A percentile compares a stretch with the other conserved stretches of the same genome.
Evolutionary conservation across 257 asterid species (phyloP).

Genomic region (Apocynum venetum): DNA sequence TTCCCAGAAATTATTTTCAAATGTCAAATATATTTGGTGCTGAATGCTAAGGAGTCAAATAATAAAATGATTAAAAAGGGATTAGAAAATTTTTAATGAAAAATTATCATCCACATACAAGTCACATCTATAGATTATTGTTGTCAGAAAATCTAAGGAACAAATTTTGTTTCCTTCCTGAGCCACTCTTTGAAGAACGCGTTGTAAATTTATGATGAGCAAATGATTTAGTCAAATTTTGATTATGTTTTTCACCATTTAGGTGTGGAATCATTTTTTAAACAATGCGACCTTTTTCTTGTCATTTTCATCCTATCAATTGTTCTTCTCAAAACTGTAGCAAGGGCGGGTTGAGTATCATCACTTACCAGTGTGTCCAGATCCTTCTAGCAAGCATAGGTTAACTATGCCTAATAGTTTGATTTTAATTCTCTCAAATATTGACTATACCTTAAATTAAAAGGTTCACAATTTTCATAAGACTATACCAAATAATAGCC

Average conservation of each 20-base stretch:
- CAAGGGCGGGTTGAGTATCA: too few relatives aligned
- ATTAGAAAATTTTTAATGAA: not conserved
- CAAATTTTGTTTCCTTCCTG: not conserved
- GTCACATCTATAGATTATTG: not conserved
- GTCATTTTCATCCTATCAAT: not conserved
- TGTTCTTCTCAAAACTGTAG: not conserved
- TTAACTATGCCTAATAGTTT: not conserved
- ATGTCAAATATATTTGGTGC: too few relatives aligned
- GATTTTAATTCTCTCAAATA: not conserved
- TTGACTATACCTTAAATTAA: not conserved
- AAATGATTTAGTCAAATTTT: conserved; percentile 6
- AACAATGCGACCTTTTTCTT: not conserved
- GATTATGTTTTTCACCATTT: conserved; percentile 2
- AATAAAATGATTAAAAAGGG: not conserved
- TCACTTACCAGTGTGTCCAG: not conserved
- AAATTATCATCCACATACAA: too few relatives aligned
- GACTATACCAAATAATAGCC: too few relatives aligned
- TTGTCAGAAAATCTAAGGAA: not conserved
- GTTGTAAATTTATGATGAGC: not conserved
- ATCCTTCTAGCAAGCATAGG: not conserved
- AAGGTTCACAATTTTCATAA: not conserved
- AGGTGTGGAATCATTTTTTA: not conserved
- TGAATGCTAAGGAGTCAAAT: not conserved
- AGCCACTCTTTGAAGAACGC: not conserved
- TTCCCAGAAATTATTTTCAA: not conserved